Evolutionary conservation across 768 basidiomycete species (phyloP).

Genomic region (Phaeolepiota aurea): DNA sequence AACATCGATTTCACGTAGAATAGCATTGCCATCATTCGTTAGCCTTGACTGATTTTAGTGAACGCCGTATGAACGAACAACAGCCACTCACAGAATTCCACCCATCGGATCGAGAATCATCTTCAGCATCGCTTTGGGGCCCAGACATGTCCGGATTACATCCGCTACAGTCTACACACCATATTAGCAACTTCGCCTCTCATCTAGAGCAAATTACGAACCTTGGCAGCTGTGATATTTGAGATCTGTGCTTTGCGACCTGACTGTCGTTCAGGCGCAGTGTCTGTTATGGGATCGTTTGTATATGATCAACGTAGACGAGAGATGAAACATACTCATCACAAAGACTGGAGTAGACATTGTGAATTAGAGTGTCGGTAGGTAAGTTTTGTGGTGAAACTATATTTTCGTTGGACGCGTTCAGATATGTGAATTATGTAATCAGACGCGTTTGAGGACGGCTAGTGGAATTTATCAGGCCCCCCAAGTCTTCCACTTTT

Average conservation of each 20-base stretch:
- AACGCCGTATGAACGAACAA: no score
- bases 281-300: conserved; percentile 41
- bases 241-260: conserved; percentile 94
- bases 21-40: conserved; percentile 99
- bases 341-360: conserved; percentile 74
- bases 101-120: conserved; percentile 99
- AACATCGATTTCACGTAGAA: conserved; percentile 96
- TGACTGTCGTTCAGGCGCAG: conserved; percentile 88
- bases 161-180: conserved; percentile 81
- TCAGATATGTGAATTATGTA: no score
- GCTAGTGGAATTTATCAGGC: no score
- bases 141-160: conserved; percentile 95
- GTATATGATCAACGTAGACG: neutral
- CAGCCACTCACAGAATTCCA: conserved; percentile 73
- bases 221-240: conserved; percentile 96
- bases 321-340: conserved; percentile 49
- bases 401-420: no score
- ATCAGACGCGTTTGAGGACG: no score
- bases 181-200: conserved; percentile 4
- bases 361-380: conserved; percentile 8
- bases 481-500: no score
- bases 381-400: no score
- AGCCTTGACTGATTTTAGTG: conserved; percentile 51
- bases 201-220: conserved; percentile 19
- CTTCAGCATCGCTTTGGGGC: conserved; percentile 97